Conservation (phyloP, 352 stramenopile species). For the Phytophthora kernoviae region DNA sequence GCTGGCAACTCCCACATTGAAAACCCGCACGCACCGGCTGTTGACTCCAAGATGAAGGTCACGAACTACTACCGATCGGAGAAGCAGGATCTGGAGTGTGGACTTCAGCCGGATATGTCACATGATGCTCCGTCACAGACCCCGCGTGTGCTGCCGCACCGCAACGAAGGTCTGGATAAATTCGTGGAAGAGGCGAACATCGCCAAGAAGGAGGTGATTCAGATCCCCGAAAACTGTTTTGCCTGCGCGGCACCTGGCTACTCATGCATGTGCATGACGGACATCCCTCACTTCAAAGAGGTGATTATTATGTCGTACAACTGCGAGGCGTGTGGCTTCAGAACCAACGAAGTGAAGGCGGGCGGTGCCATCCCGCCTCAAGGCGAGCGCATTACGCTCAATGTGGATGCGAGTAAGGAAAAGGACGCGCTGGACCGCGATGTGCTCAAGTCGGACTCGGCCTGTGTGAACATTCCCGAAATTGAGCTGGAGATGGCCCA, state of each 20-base stretch:
- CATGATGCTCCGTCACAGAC: constrained; percentile 51
- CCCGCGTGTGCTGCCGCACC: constrained; percentile 54
- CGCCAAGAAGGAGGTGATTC: constrained; percentile 81
- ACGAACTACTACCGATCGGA: constrained; percentile 80
- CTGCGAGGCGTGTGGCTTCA: constrained; percentile 92
- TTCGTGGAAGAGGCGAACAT: constrained; percentile 67
- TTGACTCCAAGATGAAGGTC: constrained; percentile 74
- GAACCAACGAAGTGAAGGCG: constrained; percentile 92
- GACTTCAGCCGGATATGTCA: constrained; percentile 72
- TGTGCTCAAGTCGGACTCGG: constrained; percentile 93
- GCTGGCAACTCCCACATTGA: constrained; percentile 92
- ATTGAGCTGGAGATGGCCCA: constrained; percentile 91
- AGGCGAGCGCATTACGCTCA: constrained; percentile 83
- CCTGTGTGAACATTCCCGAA: constrained; percentile 87
- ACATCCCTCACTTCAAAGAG: constrained; percentile 95
- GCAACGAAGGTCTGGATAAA: constrained; percentile 74
- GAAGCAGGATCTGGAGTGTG: constrained; percentile 73
- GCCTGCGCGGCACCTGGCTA: constrained; percentile 68
- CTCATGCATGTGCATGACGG: constrained; percentile 91
- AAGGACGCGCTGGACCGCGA: constrained; percentile 84
- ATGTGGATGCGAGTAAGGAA: constrained; percentile 45
- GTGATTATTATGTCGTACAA: constrained; percentile 94
- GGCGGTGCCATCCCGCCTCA: constrained; percentile 87
- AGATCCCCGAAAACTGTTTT: constrained; percentile 85
- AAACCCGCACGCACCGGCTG: constrained; percentile 81